These are phyloP conservation scores for Pugionium cornutum DNA, from an alignment of 345 rosid genomes.

Conservation along the genomic window DNA sequence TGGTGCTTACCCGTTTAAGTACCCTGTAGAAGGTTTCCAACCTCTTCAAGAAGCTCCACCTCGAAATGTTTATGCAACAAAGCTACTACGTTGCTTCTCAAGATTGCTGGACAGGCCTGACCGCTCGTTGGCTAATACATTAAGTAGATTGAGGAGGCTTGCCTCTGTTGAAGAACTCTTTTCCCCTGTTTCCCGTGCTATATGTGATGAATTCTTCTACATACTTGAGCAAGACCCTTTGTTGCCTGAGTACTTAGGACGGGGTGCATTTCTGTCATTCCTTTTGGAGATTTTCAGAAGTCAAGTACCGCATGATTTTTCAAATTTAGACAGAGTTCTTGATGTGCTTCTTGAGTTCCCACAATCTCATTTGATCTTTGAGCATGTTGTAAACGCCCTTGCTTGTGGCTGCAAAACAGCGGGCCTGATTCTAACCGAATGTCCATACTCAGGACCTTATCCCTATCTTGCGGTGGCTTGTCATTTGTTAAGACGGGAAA, in stretches of 20 bases:
- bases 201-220: slow-evolving; percentile 71
- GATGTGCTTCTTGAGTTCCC: slow-evolving; percentile 63
- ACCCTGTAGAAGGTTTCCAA: slow-evolving; percentile 61
- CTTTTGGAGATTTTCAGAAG: slow-evolving; percentile 69
- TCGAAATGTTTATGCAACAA: slow-evolving; percentile 46
- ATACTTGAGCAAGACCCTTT: slow-evolving; percentile 56
- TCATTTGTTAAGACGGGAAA: slow-evolving; percentile 72
- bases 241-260: slow-evolving; percentile 64
- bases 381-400: slow-evolving; percentile 67
- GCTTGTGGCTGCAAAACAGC: slow-evolving; percentile 82
- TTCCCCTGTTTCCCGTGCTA: slow-evolving; percentile 64
- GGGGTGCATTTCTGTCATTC: slow-evolving; percentile 78
- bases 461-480: slow-evolving; percentile 83
- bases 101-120: slow-evolving; percentile 71
- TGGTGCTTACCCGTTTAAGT: slow-evolving; percentile 79
- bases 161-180: slow-evolving; percentile 70
- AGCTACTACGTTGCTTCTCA: slow-evolving; percentile 69
- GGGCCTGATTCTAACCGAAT: slow-evolving; percentile 60
- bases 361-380: slow-evolving; percentile 59
- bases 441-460: slow-evolving; percentile 95
- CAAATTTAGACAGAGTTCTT: slow-evolving; percentile 68
- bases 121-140: slow-evolving; percentile 56
- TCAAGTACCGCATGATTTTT: slow-evolving; percentile 77
- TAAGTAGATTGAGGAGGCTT: slow-evolving; percentile 83
- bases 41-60: slow-evolving; percentile 73